phyloP scores from a whole-genome alignment of 202 grass and related monocot species.

The Carex arenaria region DNA sequence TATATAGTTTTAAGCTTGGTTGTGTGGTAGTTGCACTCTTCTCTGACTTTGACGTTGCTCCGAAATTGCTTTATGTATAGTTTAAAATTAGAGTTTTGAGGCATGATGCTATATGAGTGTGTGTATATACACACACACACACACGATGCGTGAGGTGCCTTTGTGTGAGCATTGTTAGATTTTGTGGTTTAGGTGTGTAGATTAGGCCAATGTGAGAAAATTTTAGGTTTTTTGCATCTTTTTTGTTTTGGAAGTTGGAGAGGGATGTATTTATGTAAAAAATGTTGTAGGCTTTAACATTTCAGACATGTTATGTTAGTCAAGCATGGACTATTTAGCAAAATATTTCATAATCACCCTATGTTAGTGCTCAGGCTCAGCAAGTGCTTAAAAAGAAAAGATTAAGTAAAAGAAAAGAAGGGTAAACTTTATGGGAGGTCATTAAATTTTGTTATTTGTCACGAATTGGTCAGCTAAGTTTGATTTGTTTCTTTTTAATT shows the following conservation, averaged over 20 bases:
- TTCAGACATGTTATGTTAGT: neutral
- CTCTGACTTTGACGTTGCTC: neutral
- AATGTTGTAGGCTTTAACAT: neutral
- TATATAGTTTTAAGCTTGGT: neutral
- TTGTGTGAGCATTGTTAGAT: constrained; percentile 4
- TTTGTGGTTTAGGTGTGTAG: neutral
- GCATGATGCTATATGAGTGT: neutral
- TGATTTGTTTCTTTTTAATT: no score
- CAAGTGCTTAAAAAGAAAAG: neutral
- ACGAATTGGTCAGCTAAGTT: no score
- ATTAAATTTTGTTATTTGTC: no score
- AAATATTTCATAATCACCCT: no score
- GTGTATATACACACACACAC: neutral
- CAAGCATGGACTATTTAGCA: neutral
- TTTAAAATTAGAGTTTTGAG: neutral
- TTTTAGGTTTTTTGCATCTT: neutral
- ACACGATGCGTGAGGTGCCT: neutral
- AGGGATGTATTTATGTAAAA: neutral
- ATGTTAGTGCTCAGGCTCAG: neutral
- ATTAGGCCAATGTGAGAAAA: neutral
- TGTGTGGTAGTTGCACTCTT: neutral
- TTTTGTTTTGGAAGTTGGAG: neutral
- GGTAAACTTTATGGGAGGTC: no score
- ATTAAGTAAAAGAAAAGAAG: neutral
- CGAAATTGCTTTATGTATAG: neutral